Percentiles rank a stretch among this genome's conserved stretches.
phyloP scores from a whole-genome alignment of 2,329 filamentous ascomycete genomes.

The Cladosporium sphaerospermum region DNA sequence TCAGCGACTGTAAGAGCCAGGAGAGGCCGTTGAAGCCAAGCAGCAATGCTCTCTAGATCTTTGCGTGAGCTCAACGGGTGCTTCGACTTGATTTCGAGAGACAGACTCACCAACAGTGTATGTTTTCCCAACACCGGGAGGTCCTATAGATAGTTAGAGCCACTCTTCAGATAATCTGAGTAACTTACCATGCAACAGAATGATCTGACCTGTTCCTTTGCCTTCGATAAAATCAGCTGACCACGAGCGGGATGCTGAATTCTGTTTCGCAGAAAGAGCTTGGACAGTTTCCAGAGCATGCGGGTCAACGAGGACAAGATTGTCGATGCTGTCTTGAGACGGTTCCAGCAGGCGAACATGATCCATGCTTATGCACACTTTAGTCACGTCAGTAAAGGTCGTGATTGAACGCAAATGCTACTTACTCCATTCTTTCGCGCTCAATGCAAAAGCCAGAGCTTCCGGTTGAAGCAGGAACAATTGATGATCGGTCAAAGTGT shows the following conservation, averaged over 20 bases:
- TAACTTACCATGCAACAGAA: slow-evolving; percentile 32
- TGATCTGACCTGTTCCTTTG: slow-evolving; percentile 30
- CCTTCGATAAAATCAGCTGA: slow-evolving; percentile 30
- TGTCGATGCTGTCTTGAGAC: not conserved
- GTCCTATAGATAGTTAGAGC: not conserved
- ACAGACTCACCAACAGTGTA: slow-evolving; percentile 16
- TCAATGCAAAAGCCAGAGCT: not conserved
- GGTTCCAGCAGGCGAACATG: not conserved
- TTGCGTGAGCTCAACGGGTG: too few relatives aligned
- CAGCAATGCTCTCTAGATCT: slow-evolving; percentile 29
- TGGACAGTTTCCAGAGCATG: not conserved
- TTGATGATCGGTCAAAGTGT: not conserved
- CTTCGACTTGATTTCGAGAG: too few relatives aligned
- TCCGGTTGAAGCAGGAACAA: not conserved
- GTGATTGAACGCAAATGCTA: too few relatives aligned
- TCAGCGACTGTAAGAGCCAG: slow-evolving; percentile 25
- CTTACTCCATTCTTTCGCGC: not conserved
- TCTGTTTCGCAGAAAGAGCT: not conserved
- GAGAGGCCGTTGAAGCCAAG: slow-evolving; percentile 35
- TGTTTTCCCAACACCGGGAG: slow-evolving; percentile 31
- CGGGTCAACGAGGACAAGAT: not conserved
- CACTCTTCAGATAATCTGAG: too few relatives aligned
- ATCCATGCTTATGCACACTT: not conserved
- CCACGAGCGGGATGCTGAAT: slow-evolving; percentile 13
- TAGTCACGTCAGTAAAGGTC: not conserved